Evolutionary conservation across 306 rosid genomes (phyloP).

Genomic region (Trifolium subterraneum): DNA sequence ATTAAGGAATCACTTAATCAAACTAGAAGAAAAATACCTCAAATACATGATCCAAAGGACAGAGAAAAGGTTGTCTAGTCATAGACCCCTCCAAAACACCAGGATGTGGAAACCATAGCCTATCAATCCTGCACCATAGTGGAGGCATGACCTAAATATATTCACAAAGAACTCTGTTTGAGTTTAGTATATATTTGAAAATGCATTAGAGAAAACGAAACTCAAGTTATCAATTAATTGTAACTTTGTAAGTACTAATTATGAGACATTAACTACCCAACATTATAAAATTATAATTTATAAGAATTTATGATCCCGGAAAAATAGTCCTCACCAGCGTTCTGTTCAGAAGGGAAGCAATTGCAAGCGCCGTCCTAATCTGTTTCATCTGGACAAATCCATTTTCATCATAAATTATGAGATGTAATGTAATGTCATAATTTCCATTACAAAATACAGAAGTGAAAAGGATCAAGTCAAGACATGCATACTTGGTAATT

Average conservation of each 20-base stretch:
- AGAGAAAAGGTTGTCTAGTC: slow-evolving; percentile 93
- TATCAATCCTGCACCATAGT: slow-evolving; percentile 94
- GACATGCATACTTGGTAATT: slow-evolving; percentile 87
- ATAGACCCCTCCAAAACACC: slow-evolving; percentile 87
- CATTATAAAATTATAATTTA: slow-evolving; percentile 9
- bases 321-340: slow-evolving; percentile 76
- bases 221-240: slow-evolving; percentile 10
- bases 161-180: slow-evolving; percentile 30
- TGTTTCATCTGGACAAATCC: slow-evolving; percentile 77
- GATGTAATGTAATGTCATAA: slow-evolving; percentile 25
- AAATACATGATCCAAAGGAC: slow-evolving; percentile 96
- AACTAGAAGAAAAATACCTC: slow-evolving; percentile 65
- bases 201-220: slow-evolving; percentile 32
- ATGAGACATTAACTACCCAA: slow-evolving; percentile 7
- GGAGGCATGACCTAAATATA: slow-evolving; percentile 93
- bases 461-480: slow-evolving; percentile 47
- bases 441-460: slow-evolving; percentile 46
- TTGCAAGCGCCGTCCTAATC: slow-evolving; percentile 86
- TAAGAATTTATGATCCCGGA: slow-evolving; percentile 24
- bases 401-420: slow-evolving; percentile 33
- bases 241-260: neutral
- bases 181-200: slow-evolving; percentile 40
- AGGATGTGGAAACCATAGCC: slow-evolving; percentile 99
- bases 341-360: slow-evolving; percentile 88
- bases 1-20: slow-evolving; percentile 33